A percentile compares a stretch with the other conserved stretches of the same genome.
Evolutionary conservation across 805 yeast species (phyloP).

Genomic region (Torulaspora maleeae): DNA sequence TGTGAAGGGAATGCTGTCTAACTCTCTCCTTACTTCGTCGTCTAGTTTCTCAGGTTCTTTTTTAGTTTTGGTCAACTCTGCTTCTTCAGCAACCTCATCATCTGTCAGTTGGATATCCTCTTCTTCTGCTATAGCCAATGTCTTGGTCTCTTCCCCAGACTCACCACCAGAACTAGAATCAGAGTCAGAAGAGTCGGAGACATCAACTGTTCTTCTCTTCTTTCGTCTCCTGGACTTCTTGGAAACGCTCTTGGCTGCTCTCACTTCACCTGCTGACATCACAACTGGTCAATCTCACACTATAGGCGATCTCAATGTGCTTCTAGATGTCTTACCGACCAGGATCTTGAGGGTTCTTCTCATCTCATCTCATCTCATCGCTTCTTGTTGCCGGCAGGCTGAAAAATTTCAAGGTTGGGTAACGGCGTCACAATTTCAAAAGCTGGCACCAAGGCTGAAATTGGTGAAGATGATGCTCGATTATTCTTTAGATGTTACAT

Average conservation of each 20-base stretch:
- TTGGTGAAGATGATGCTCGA: too few species aligned
- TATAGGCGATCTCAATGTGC: not conserved
- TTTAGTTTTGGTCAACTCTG: constrained; percentile 10
- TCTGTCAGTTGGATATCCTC: constrained; percentile 35
- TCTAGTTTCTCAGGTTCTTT: constrained; percentile 16
- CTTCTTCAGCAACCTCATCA: constrained; percentile 24
- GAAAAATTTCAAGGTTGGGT: constrained; percentile 10
- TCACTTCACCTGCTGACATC: constrained; percentile 28
- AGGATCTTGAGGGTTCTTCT: not conserved
- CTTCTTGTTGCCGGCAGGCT: not conserved
- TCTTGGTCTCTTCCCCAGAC: constrained; percentile 11
- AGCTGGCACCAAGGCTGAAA: not conserved
- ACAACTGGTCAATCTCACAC: not conserved
- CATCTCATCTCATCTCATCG: constrained; percentile 19
- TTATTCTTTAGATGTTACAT: not conserved
- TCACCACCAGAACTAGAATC: constrained; percentile 35
- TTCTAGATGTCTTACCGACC: too few species aligned
- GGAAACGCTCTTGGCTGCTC: constrained; percentile 15
- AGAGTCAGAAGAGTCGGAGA: constrained; percentile 51
- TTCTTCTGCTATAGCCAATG: constrained; percentile 10
- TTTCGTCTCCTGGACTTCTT: constrained; percentile 53
- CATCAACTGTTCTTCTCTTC: constrained; percentile 80
- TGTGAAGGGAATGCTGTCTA: constrained; percentile 31
- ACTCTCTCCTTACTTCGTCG: constrained; percentile 19
- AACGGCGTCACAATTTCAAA: constrained; percentile 1